These are phyloP conservation scores for Tardiomyces blankii DNA, from an alignment of 1,139 yeast genomes.

Conservation along the genomic window DNA sequence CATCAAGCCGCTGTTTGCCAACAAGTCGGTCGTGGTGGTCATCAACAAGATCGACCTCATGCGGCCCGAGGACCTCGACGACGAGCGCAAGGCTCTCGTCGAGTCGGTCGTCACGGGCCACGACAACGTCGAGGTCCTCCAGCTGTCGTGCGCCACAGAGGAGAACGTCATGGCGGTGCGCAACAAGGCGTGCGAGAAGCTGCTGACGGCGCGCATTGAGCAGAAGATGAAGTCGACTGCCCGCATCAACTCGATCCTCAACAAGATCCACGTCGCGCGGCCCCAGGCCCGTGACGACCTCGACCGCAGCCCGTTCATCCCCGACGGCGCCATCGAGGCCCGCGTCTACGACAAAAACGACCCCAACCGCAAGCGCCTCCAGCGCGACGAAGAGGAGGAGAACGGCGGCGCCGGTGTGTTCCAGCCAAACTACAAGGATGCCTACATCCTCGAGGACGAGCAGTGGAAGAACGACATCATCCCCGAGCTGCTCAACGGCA, in stretches of 20 bases:
- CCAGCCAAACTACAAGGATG: slow-evolving; percentile 86
- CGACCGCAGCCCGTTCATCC: slow-evolving; percentile 69
- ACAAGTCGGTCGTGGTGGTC: slow-evolving; percentile 91
- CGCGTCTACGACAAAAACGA: slow-evolving; percentile 67
- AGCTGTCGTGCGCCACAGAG: slow-evolving; percentile 87
- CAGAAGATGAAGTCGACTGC: slow-evolving; percentile 92
- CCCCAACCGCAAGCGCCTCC: slow-evolving; percentile 71
- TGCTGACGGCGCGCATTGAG: slow-evolving; percentile 91
- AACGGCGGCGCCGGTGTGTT: slow-evolving; percentile 99
- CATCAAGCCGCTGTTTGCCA: slow-evolving; percentile 92
- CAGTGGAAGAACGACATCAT: slow-evolving; percentile 96
- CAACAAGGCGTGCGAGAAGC: slow-evolving; percentile 94
- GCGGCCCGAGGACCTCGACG: slow-evolving; percentile 69
- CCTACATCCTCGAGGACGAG: slow-evolving; percentile 83
- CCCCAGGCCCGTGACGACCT: slow-evolving; percentile 85
- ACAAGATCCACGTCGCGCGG: slow-evolving; percentile 88
- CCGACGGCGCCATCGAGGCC: slow-evolving; percentile 52
- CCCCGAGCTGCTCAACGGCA: slow-evolving; percentile 96
- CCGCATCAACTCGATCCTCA: slow-evolving; percentile 77
- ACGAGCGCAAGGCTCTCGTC: slow-evolving; percentile 62
- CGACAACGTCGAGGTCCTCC: slow-evolving; percentile 85
- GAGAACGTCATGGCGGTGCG: slow-evolving; percentile 94
- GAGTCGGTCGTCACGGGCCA: slow-evolving; percentile 41
- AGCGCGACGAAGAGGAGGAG: slow-evolving; percentile 83
- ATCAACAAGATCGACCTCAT: slow-evolving; percentile 91